phyloP scores from a whole-genome alignment of 2,329 filamentous ascomycete genomes.

The Colletotrichum sp. region DNA sequence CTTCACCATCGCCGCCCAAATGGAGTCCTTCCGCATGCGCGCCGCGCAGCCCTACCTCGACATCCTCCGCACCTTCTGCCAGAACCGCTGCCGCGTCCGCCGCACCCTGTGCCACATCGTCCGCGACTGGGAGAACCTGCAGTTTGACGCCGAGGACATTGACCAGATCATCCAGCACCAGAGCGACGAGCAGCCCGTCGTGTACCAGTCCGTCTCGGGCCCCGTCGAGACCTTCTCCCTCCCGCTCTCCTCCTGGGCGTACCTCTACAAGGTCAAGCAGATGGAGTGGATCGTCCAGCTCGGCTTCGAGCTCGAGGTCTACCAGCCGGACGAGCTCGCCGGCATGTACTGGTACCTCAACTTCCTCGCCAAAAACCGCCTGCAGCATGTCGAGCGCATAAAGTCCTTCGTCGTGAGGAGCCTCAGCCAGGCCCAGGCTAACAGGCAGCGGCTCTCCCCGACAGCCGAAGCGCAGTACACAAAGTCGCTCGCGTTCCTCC shows the following conservation, averaged over 20 bases:
- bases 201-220: constrained; percentile 44
- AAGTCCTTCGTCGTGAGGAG: constrained; percentile 63
- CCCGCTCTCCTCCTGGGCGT: constrained; percentile 86
- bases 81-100: constrained; percentile 90
- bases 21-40: constrained; percentile 71
- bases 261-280: constrained; percentile 86
- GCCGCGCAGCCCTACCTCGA: constrained; percentile 79
- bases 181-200: constrained; percentile 64
- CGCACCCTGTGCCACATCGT: constrained; percentile 87
- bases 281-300: constrained; percentile 89
- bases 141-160: constrained; percentile 80
- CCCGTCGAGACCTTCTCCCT: constrained; percentile 67
- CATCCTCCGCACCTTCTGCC: constrained; percentile 81
- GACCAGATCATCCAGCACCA: constrained; percentile 70
- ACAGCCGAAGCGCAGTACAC: constrained; percentile 48
- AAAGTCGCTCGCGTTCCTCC: constrained; percentile 59
- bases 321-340: constrained; percentile 82
- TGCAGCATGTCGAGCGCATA: constrained; percentile 76
- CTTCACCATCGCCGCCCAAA: constrained; percentile 73
- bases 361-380: constrained; percentile 71
- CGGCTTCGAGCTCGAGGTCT: constrained; percentile 92
- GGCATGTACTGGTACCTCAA: constrained; percentile 93
- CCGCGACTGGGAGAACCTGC: constrained; percentile 82
- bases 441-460: constrained; percentile 27
- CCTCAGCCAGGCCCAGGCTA: constrained; percentile 31